Evolutionary conservation across 2,329 filamentous ascomycete species (phyloP), one percentile per base, ranked within the genome.

Genomic region (Amylocarpus encephaloides): DNA sequence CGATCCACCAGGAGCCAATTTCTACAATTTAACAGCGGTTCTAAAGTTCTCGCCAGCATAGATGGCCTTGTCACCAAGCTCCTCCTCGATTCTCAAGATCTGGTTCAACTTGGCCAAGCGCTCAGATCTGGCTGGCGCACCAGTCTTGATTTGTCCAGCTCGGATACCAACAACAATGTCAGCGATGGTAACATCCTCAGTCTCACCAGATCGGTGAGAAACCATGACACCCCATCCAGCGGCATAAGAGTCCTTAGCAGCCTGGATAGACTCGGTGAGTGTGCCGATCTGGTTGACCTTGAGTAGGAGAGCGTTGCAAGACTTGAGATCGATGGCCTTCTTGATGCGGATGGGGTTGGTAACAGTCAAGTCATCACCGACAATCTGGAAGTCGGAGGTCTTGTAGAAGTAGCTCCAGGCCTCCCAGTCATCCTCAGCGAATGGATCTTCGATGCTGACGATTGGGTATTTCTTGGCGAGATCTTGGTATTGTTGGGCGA

Each of bases 261-360:
- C 93, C 79, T 97, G 91, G 76, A 97, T 96, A 54, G 93, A 95
- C 81, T 98, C 93, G 64, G 89, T 94, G 67, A 98, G 84, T 63
- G 93, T 96, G 76, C 93, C 93, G 66, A 98, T 98, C 82, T 98
- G 93, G 87, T 98, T 98, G 74, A 98, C 91, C 86, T 98, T 98
- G 71, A 98, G 88, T 58, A 98, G 83, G 54, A 98, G 86, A 61
- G 91, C 88, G 70, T 98, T 97, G 84, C 91, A 93, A 66, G 93
- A 88, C 87, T 98, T 98, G 68, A 93, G 86, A 73, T 97, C 91
- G 64, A 97, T 95, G 67, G 93, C 93, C 82, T 94, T 95, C 88
- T 97, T 96, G 83, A 98, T 98, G 74, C 93, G 92, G 66, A 88
- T 76, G 58, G 93, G 93, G 85, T 98, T 98, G 74, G 93, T 98